Evolutionary conservation across 2,329 filamentous ascomycete species (phyloP).

Genomic region (Cordyceps cicadae): DNA sequence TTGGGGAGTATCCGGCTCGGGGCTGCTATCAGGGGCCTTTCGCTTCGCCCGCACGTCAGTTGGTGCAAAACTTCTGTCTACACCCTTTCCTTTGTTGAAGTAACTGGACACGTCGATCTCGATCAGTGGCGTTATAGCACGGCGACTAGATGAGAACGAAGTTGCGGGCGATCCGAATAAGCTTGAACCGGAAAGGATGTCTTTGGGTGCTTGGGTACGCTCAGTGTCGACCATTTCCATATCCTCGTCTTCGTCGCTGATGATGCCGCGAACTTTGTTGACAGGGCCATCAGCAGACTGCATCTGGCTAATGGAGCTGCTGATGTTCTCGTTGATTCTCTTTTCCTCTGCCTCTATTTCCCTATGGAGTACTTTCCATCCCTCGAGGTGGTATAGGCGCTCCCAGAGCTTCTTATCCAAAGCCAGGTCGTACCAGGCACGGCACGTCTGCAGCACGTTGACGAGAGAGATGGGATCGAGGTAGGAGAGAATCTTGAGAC

Average conservation of each 20-base stretch:
- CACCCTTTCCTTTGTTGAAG: constrained; percentile 20
- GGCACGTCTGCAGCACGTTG: constrained; percentile 68
- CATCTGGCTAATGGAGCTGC: constrained; percentile 31
- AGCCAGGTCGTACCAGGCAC: constrained; percentile 72
- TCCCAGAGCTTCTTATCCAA: constrained; percentile 84
- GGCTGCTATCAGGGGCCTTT: constrained; percentile 27
- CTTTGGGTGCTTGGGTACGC: constrained; percentile 19
- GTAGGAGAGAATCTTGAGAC: constrained; percentile 78
- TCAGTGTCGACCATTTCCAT: constrained; percentile 38
- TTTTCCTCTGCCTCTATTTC: constrained; percentile 63
- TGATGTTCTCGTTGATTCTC: constrained; percentile 39
- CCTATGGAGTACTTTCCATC: constrained; percentile 64
- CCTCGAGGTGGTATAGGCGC: constrained; percentile 71
- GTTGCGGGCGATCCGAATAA: constrained; percentile 28
- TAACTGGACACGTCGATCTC: constrained; percentile 25
- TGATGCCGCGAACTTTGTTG: constrained; percentile 47
- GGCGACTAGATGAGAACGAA: constrained; percentile 23
- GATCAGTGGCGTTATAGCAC: constrained; percentile 18
- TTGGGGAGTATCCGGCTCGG: constrained; percentile 24
- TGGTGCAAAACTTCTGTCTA: constrained; percentile 22
- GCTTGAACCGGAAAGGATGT: constrained; percentile 20
- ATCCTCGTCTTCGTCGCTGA: constrained; percentile 43
- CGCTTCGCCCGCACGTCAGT: constrained; percentile 27
- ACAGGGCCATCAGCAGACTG: constrained; percentile 43
- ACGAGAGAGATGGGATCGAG: constrained; percentile 76